These are phyloP conservation scores for Penicillium paradoxum DNA, from an alignment of 495 filamentous ascomycete species.

Conservation along the genomic window DNA sequence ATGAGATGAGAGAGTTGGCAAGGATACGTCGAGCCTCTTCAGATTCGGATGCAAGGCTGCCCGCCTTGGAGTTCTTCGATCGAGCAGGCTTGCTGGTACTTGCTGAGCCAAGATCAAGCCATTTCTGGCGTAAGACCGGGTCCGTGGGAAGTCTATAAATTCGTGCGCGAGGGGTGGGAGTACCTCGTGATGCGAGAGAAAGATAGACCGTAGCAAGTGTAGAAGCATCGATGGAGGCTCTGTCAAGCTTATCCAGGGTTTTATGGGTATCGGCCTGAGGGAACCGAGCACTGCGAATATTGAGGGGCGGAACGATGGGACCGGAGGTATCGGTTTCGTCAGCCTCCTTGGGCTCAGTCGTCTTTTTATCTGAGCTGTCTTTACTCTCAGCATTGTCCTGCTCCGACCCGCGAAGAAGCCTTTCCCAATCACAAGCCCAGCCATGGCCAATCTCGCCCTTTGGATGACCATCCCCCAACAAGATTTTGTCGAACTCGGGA, in stretches of 20 bases:
- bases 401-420: constrained; percentile 42
- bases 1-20: constrained; percentile 47
- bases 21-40: constrained; percentile 48
- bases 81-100: constrained; percentile 11
- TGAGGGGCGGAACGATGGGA: constrained; percentile 18
- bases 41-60: constrained; percentile 10
- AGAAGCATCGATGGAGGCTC: constrained; percentile 18
- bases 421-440: constrained; percentile 85
- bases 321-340: not conserved
- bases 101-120: constrained; percentile 40
- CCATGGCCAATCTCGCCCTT: constrained; percentile 83
- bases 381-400: constrained; percentile 9
- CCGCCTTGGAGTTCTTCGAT: constrained; percentile 4
- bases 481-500: constrained; percentile 68
- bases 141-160: constrained; percentile 66
- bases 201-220: constrained; percentile 55
- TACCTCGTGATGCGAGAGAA: constrained; percentile 54
- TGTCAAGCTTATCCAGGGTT: constrained; percentile 21
- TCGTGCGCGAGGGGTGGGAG: constrained; percentile 57
- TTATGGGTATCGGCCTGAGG: constrained; percentile 15
- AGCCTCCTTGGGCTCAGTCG: constrained; percentile 14
- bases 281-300: constrained; percentile 33
- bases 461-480: constrained; percentile 59
- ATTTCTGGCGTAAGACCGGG: constrained; percentile 44
- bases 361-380: constrained; percentile 4